Conservation (phyloP, 345 rosid genomes). For the Populus euphratica region DNA sequence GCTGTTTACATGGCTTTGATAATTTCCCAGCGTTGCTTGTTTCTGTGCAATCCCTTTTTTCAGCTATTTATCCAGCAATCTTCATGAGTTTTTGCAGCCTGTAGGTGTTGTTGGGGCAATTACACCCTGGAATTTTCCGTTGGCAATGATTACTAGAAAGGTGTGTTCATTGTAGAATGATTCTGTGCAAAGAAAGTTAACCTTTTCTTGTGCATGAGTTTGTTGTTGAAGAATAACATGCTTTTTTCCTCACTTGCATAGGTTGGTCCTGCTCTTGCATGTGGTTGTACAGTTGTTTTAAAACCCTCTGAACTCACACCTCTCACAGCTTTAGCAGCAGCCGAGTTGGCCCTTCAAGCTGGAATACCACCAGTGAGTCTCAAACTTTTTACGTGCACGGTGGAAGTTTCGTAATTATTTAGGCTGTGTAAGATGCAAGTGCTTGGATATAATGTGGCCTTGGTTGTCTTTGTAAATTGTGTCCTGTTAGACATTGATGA, state of each 20-base stretch:
- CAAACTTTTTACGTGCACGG: not conserved
- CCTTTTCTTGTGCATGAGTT: not conserved
- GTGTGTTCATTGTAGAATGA: conserved; percentile 35
- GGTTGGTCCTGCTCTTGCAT: conserved; percentile 99
- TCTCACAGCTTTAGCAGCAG: conserved; percentile 90
- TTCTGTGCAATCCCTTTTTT: not conserved
- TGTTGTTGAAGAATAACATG: conserved; percentile 15
- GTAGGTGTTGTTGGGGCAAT: conserved; percentile 95
- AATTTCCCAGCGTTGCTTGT: not conserved
- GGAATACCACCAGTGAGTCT: conserved; percentile 91
- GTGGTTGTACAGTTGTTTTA: conserved; percentile 94
- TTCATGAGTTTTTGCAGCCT: conserved; percentile 55
- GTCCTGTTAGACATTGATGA: not conserved
- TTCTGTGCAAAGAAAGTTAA: not conserved
- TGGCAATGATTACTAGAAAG: conserved; percentile 99
- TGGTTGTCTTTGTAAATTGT: not conserved
- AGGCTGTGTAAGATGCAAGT: not conserved
- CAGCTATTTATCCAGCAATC: not conserved
- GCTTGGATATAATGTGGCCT: not conserved
- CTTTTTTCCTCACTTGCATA: conserved; percentile 30
- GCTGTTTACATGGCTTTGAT: not conserved
- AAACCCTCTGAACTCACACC: conserved; percentile 98
- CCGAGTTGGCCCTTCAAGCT: conserved; percentile 92
- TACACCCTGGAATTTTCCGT: conserved; percentile 96
- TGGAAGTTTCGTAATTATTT: not conserved